Conservation (phyloP, 345 rosid species). For the Boechera retrofracta region DNA sequence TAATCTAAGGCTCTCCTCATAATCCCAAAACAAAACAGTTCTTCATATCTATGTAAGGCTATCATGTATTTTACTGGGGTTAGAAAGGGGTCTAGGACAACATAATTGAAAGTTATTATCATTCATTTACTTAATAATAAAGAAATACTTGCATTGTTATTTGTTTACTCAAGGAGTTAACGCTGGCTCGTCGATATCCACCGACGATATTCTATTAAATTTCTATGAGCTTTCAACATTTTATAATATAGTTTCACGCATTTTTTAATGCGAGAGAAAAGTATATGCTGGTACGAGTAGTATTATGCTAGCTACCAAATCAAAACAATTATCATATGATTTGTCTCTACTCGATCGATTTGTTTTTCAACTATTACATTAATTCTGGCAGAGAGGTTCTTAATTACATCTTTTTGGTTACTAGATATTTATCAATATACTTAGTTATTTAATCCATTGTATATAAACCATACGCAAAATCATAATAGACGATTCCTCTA, state of each 20-base stretch:
- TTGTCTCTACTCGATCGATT: slow-evolving; percentile 39
- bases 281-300: slow-evolving; percentile 34
- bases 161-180: too few species aligned
- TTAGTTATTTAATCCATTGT: background rate
- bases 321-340: slow-evolving; percentile 39
- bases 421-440: background rate
- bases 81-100: background rate
- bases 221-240: background rate
- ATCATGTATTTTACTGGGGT: background rate
- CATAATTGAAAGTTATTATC: background rate
- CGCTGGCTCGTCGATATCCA: slow-evolving; percentile 34
- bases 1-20: background rate
- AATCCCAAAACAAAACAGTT: background rate
- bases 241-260: background rate
- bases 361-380: slow-evolving; percentile 16
- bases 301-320: slow-evolving; percentile 39
- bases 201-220: slow-evolving; percentile 34
- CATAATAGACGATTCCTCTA: background rate
- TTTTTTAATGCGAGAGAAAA: slow-evolving; percentile 13
- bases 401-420: background rate
- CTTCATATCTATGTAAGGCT: background rate
- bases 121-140: background rate
- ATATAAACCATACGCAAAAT: background rate
- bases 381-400: background rate
- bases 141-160: background rate